Base-by-base conservation (phyloP, 2,329 filamentous ascomycete genomes). In the Ceratocystis cubensis region DNA sequence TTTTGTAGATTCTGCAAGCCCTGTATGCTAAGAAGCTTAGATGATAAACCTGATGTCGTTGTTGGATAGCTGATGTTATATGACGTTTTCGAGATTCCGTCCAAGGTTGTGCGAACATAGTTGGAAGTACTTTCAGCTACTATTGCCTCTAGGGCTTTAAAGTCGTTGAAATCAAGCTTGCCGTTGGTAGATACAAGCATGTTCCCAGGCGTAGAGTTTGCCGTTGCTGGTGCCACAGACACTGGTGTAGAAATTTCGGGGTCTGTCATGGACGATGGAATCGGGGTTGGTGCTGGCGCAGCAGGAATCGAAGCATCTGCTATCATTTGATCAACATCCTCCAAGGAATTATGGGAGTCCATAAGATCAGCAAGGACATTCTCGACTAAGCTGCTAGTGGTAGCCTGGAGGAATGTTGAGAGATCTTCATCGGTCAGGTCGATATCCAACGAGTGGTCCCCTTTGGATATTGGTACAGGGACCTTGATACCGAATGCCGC, bases 121-220 rank as follows among this genome's bases (percentile, higher is more conserved):
- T 78, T 76, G 8, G 75, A 76, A 0, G 77, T 79, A 69, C 77
- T 78, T 69, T 78, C 76, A 0, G 76, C 77, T 10, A 79, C 77
- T 25, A 78, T 71, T 6, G 77, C 77, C 68, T 78, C 75, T 5
- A 79, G 71, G 53, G 78, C 77, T 68, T 78, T 76, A 63, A 77
- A 77, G 66, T 79, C 76, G 6, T 73, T 76, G 10, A 68, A 68
- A n/a, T 68, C 64, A 17, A 68, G 62, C 48, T 70, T 69, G 22
- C 59, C 64, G 10, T 63, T 50, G 57, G 68, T 61, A 7, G 64
- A 68, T 44, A 68, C 69, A 69, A 75, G 74, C 61, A 71, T 71
- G 22, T 72, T 74, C 1, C 72, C 71, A 48, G 73, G 72, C 7
- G 71, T 70, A 2, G 71, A 63, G 30, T 30, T 41, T 59, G 45